Conservation (phyloP, 495 filamentous ascomycete species). For the Aspergillus bridgeri region DNA sequence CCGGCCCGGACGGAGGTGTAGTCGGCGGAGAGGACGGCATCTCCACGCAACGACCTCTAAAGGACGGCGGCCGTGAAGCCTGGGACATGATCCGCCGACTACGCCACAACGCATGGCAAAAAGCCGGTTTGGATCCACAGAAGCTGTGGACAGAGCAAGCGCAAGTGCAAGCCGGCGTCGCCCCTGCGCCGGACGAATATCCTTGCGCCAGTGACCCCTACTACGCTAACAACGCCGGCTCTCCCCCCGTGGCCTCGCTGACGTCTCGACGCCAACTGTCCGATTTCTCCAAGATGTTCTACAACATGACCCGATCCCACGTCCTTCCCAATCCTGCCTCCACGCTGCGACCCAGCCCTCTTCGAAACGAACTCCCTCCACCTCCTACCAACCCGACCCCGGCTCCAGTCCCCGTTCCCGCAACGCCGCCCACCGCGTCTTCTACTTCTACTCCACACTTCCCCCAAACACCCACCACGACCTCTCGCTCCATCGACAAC, state of each 20-base stretch:
- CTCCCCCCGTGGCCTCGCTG: not conserved
- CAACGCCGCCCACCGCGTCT: constrained; percentile 6
- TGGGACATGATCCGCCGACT: constrained; percentile 54
- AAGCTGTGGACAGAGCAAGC: constrained; percentile 48
- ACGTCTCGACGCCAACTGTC: constrained; percentile 17
- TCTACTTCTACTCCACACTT: constrained; percentile 17
- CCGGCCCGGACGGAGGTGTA: constrained; percentile 50
- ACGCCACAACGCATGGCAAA: constrained; percentile 51
- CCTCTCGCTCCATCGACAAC: not conserved
- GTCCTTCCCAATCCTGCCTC: constrained; percentile 22
- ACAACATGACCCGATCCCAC: constrained; percentile 39
- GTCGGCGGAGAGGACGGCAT: constrained; percentile 50
- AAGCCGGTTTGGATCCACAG: constrained; percentile 43
- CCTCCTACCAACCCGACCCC: constrained; percentile 11
- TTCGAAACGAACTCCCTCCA: constrained; percentile 26
- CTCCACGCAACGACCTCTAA: constrained; percentile 43
- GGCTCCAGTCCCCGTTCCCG: constrained; percentile 10
- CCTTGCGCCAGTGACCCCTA: constrained; percentile 10
- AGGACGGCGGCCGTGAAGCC: constrained; percentile 52
- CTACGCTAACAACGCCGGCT: constrained; percentile 9
- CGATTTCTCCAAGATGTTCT: constrained; percentile 40
- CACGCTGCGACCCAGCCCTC: constrained; percentile 23
- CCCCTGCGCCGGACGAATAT: constrained; percentile 24
- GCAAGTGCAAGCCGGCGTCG: constrained; percentile 38
- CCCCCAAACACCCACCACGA: constrained; percentile 15